Base-by-base conservation (phyloP, 768 basidiomycete genomes). In the Boletus bicolor region DNA sequence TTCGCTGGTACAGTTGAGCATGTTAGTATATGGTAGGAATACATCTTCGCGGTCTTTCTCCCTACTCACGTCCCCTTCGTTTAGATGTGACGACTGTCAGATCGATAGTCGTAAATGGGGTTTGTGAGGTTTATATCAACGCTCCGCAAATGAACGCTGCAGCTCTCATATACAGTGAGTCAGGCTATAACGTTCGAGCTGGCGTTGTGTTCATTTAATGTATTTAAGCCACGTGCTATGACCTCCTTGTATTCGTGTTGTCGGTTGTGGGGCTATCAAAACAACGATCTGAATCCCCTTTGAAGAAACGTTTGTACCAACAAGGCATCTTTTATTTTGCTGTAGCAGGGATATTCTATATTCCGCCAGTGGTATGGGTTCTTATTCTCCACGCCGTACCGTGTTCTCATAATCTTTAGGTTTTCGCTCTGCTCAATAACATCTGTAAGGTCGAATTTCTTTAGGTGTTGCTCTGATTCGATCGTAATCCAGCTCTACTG, bases 211-310 rank as follows among this genome's bases (percentile, higher is more conserved):
- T 57, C 15, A 61, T 41, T 30, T 2, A 5, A 41, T 21, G 28
- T 30, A 24, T 30, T 44, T 3, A 47, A 69, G 68, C 63, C 15
- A 51, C 44, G 34, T 34, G 51, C 9, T 62, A 51, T 26, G 59
- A 71, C 45, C 19, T 71, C 11, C 17, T 67, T 1, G 48, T 71
- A 7, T 37, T 67, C 7, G 28, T 54, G 30, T 24, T 71, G n/a
- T 59, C 52, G 9, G 44, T 60, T 4, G 35, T 60, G 7, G 61
- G 65, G 2, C 44, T 71, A 4, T 58, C 56, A 19, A 53, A 42
- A 30, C 50, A 52, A 12, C 48, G 15, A 10, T 60, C 41, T 0
- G 43, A 19, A 6, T 65, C 60, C 4, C 55, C 62, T 7, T 48
- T 69, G 44, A 54, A 28, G 43, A 67, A 30, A 9, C 56, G 52